Conservation (phyloP, 2,329 filamentous ascomycete genomes). For the Verticillium isaacii region DNA sequence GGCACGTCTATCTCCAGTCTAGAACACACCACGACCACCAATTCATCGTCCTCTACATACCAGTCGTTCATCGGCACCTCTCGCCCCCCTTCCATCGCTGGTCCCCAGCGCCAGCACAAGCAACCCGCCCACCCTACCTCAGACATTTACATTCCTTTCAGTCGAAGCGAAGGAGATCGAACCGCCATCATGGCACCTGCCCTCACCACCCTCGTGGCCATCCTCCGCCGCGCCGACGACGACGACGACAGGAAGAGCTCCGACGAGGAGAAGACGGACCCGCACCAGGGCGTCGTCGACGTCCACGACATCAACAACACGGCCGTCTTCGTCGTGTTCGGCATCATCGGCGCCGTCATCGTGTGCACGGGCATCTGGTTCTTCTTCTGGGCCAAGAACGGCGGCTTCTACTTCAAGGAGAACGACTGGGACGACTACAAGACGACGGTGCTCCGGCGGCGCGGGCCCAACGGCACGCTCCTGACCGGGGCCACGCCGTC, state of each 20-base stretch:
- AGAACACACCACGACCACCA: not conserved
- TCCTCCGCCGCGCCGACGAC: constrained; percentile 20
- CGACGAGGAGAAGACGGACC: constrained; percentile 23
- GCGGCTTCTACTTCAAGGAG: constrained; percentile 81
- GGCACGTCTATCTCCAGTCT: not conserved
- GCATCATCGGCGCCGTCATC: constrained; percentile 72
- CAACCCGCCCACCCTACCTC: not conserved
- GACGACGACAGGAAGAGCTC: constrained; percentile 19
- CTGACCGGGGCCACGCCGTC: constrained; percentile 76
- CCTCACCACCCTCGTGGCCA: constrained; percentile 37
- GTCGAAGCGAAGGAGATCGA: too few species aligned
- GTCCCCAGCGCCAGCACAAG: not conserved
- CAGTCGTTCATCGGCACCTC: not conserved
- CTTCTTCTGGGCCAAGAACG: constrained; percentile 98
- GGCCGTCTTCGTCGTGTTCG: constrained; percentile 81
- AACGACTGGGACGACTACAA: constrained; percentile 99
- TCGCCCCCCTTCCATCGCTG: not conserved
- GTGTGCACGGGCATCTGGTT: constrained; percentile 84
- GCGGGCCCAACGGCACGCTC: constrained; percentile 83
- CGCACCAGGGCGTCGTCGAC: constrained; percentile 43
- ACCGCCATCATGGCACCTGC: constrained; percentile 20
- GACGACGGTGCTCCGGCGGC: constrained; percentile 82
- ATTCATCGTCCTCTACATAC: not conserved
- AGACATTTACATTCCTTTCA: not conserved
- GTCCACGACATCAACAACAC: constrained; percentile 58